phyloP scores from a whole-genome alignment of 257 asterid genomes.

The Nicotiana undulata region DNA sequence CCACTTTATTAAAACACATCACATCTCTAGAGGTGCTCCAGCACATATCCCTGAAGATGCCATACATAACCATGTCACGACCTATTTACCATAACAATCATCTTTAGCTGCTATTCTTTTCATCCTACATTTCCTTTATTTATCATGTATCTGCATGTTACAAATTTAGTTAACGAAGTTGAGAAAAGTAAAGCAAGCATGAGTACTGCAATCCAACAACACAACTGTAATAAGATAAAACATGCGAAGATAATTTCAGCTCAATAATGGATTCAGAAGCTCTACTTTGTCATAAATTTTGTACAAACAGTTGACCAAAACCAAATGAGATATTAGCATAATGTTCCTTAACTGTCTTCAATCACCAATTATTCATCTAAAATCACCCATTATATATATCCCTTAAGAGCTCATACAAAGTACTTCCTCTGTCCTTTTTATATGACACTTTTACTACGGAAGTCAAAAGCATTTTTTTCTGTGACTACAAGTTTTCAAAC shows the following conservation, averaged over 20 bases:
- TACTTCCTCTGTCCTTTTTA: neutral
- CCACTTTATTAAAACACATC: slow-evolving; percentile 19
- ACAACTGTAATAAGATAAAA: neutral
- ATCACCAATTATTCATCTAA: neutral
- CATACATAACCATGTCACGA: neutral
- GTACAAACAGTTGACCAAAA: neutral
- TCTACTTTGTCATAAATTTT: neutral
- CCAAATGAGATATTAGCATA: neutral
- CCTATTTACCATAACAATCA: neutral
- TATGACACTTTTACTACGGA: neutral
- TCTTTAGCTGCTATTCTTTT: neutral
- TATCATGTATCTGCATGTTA: neutral
- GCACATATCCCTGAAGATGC: neutral
- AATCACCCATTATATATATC: neutral
- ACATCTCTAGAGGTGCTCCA: slow-evolving; percentile 7
- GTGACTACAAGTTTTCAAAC: neutral
- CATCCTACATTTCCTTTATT: neutral
- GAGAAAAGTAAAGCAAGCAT: neutral
- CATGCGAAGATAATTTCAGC: neutral
- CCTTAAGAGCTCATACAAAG: neutral
- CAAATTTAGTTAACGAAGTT: neutral
- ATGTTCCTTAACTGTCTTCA: neutral
- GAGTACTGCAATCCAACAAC: neutral
- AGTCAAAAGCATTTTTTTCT: neutral
- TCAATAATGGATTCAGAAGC: neutral